Percentiles rank a stretch among this genome's conserved stretches.
Evolutionary conservation across 2,329 filamentous ascomycete species (phyloP).

Genomic region (Colletotrichum cordylinicola): DNA sequence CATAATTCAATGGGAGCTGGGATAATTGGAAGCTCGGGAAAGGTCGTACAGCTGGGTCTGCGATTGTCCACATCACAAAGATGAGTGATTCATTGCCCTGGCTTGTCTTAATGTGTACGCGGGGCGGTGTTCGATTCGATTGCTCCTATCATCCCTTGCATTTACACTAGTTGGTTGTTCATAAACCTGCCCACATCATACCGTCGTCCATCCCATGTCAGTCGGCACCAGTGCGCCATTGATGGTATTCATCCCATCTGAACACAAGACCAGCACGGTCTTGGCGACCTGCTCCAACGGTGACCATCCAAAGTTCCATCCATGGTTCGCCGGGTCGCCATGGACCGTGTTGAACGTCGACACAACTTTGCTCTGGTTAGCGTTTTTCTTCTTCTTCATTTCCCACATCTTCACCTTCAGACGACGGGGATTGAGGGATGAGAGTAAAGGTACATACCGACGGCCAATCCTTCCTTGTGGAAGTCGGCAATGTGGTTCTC

Average conservation of each 20-base stretch:
- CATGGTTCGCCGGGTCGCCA: neutral
- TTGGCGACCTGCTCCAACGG: constrained; percentile 7
- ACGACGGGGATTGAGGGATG: too few relatives aligned
- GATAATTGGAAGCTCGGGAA: too few relatives aligned
- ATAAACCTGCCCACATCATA: neutral
- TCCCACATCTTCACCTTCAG: accelerated
- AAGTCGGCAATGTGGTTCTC: neutral
- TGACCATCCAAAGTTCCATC: constrained; percentile 13
- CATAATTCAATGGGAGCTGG: too few relatives aligned
- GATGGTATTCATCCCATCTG: constrained; percentile 11
- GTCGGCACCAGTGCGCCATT: constrained; percentile 9
- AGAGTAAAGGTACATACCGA: neutral
- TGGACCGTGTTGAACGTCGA: constrained; percentile 1
- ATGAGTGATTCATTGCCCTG: too few relatives aligned
- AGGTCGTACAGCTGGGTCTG: too few relatives aligned
- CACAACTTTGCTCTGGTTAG: neutral
- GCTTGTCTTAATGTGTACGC: too few relatives aligned
- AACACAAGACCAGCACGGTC: constrained; percentile 5
- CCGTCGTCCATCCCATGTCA: constrained; percentile 10
- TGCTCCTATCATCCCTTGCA: too few relatives aligned
- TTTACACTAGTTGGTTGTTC: neutral
- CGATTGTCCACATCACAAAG: too few relatives aligned
- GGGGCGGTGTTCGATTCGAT: too few relatives aligned
- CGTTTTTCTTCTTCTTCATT: too few relatives aligned
- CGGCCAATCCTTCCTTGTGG: neutral